A percentile compares a stretch with the other conserved stretches of the same genome.
Evolutionary conservation across 2,329 filamentous ascomycete species (phyloP).

Genomic region (Aspergillus fijiensis): DNA sequence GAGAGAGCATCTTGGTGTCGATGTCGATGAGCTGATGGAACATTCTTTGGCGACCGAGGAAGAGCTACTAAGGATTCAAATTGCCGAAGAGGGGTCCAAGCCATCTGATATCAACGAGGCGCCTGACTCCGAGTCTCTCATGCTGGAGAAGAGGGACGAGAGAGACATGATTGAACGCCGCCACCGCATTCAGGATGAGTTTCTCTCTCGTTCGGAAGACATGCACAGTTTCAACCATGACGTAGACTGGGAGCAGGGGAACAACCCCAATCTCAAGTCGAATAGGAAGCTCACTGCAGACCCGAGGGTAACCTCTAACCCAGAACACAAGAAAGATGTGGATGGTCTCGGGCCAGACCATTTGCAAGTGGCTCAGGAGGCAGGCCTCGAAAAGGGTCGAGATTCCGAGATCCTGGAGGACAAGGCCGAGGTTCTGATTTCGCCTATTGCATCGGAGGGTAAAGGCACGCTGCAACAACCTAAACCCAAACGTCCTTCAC

Average conservation of each 20-base stretch:
- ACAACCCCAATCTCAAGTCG: conserved; percentile 57
- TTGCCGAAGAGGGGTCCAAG: conserved; percentile 46
- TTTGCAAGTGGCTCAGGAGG: conserved; percentile 65
- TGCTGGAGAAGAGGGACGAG: conserved; percentile 41
- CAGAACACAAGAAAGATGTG: conserved; percentile 70
- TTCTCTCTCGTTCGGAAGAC: conserved; percentile 56
- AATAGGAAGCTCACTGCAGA: conserved; percentile 58
- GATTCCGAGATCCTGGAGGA: conserved; percentile 69
- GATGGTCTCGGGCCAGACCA: conserved; percentile 75
- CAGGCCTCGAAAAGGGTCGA: conserved; percentile 62
- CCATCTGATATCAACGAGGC: conserved; percentile 23
- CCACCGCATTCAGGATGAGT: conserved; percentile 55
- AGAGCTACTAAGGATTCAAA: conserved; percentile 61
- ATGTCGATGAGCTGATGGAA: conserved; percentile 87
- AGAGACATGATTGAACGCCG: conserved; percentile 44
- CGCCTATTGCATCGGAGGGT: conserved; percentile 63
- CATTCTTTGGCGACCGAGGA: conserved; percentile 69
- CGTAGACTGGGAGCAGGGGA: conserved; percentile 61
- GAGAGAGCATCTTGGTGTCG: conserved; percentile 94
- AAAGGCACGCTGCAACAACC: conserved; percentile 58
- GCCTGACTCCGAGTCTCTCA: conserved; percentile 31
- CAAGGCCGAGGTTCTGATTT: conserved; percentile 68
- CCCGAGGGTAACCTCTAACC: conserved; percentile 59
- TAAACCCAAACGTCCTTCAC: conserved; percentile 49
- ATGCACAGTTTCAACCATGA: conserved; percentile 74